Conservation (phyloP, 1,284 basidiomycete species). For the Leccinum insigne region DNA sequence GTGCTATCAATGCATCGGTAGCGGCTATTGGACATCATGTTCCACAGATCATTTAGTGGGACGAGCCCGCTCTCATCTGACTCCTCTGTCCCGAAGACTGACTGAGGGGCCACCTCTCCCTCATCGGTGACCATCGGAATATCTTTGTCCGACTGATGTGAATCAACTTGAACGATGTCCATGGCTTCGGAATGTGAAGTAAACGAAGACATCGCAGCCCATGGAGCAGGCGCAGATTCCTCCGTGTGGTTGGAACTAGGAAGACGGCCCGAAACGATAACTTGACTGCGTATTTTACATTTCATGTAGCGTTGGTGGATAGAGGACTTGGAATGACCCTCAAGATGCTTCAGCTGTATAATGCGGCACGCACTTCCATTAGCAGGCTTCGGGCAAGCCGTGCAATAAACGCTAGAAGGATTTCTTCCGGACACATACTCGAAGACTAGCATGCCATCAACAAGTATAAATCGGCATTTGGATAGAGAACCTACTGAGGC, state of each 20-base stretch:
- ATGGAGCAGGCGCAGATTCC: background rate
- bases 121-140: background rate
- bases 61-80: background rate
- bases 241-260: background rate
- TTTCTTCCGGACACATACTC: background rate
- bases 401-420: background rate
- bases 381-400: background rate
- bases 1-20: background rate
- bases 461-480: background rate
- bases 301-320: background rate
- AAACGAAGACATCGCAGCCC: background rate
- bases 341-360: background rate
- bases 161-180: background rate
- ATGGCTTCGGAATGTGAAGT: background rate
- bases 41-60: background rate
- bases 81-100: background rate
- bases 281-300: background rate
- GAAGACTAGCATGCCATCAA: background rate
- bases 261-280: background rate
- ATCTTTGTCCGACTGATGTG: background rate
- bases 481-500: background rate
- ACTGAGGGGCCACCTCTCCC: background rate
- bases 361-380: background rate
- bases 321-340: background rate
- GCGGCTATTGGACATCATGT: background rate